Conservation (phyloP, 352 stramenopile genomes). For the Peronospora farinosa region DNA sequence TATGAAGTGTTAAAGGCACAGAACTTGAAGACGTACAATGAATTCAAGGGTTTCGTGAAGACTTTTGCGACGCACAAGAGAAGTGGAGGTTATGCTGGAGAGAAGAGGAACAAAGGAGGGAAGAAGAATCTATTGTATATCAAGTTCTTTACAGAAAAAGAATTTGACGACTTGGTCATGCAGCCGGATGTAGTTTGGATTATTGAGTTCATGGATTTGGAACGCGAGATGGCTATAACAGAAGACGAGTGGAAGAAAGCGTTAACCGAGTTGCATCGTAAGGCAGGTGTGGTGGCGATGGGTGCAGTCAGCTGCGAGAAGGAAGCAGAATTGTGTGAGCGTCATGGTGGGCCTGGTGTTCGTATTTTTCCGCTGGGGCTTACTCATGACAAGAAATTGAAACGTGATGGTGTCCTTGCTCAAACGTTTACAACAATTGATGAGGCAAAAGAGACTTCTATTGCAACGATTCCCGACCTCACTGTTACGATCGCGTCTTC, state of each 20-base stretch:
- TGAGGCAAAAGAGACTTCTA: conserved; percentile 39
- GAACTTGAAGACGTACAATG: conserved; percentile 49
- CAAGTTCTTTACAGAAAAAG: conserved; percentile 33
- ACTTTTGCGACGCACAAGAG: conserved; percentile 31
- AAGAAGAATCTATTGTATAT: conserved; percentile 20
- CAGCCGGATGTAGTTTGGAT: conserved; percentile 58
- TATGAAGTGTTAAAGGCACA: conserved; percentile 26
- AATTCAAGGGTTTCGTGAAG: conserved; percentile 50
- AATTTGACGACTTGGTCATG: conserved; percentile 51
- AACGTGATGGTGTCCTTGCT: conserved; percentile 32
- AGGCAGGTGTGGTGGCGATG: conserved; percentile 50
- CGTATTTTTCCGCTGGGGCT: conserved; percentile 47
- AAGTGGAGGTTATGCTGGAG: conserved; percentile 5
- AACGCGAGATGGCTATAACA: conserved; percentile 27
- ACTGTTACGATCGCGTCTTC: conserved; percentile 39
- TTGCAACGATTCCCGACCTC: conserved; percentile 44
- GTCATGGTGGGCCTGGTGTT: conserved; percentile 42
- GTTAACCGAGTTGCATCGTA: conserved; percentile 46
- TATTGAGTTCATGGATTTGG: conserved; percentile 44
- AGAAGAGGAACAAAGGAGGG: conserved; percentile 13
- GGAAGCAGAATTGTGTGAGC: conserved; percentile 41
- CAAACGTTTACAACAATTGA: conserved; percentile 42
- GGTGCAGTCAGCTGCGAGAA: conserved; percentile 49
- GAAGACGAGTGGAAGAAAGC: conserved; percentile 45
- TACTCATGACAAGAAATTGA: conserved; percentile 23